A percentile compares a stretch with the other conserved stretches of the same genome.
Conservation (phyloP, 176 grass and related monocot genomes). For the Carex myosuroides region DNA sequence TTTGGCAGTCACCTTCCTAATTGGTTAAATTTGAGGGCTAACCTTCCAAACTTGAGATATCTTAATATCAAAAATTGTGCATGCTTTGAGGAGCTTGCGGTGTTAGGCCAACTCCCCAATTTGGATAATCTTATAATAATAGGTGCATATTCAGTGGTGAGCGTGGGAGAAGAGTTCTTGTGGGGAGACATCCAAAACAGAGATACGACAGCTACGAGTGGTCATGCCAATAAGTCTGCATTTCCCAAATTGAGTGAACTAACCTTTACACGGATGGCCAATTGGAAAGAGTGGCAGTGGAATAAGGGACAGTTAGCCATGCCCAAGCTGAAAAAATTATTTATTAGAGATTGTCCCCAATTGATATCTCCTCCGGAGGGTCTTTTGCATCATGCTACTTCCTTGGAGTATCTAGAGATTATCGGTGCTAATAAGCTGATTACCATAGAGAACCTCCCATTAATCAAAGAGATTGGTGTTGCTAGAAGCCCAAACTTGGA, state of each 20-base stretch:
- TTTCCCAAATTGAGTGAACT: background rate
- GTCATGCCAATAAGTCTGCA: background rate
- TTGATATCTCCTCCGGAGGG: background rate
- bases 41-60: background rate
- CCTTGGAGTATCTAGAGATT: background rate
- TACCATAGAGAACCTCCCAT: too few species aligned
- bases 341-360: background rate
- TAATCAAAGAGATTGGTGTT: too few species aligned
- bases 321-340: background rate
- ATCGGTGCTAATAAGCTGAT: background rate
- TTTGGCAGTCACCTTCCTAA: background rate
- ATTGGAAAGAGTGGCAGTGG: conserved; percentile 10
- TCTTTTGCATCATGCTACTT: background rate
- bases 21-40: background rate
- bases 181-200: background rate
- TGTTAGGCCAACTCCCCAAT: background rate
- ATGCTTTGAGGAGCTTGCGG: background rate
- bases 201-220: background rate
- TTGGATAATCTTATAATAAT: background rate
- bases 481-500: too few species aligned
- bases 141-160: background rate
- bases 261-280: background rate
- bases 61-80: background rate
- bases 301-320: background rate
- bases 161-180: background rate